Percentiles rank a stretch among this genome's conserved stretches.
phyloP scores from a whole-genome alignment of 2,329 filamentous ascomycete species.

The Pseudocercospora cruenta region DNA sequence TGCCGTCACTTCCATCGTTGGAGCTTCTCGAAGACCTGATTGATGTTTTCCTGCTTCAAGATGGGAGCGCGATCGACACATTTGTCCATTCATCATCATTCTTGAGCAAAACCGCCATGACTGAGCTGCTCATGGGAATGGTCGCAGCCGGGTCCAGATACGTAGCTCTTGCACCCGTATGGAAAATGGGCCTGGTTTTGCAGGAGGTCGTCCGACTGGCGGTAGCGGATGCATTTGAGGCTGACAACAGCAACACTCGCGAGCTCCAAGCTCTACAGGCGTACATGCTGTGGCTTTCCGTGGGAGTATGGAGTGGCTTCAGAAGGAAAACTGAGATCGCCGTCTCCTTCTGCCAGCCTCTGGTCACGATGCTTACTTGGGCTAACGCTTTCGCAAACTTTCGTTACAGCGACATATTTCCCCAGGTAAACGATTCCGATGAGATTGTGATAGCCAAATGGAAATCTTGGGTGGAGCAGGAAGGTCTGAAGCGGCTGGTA shows the following conservation, averaged over 20 bases:
- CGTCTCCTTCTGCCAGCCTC: constrained; percentile 57
- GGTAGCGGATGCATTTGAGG: constrained; percentile 46
- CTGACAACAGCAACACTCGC: constrained; percentile 52
- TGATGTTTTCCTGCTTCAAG: constrained; percentile 60
- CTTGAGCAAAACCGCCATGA: constrained; percentile 55
- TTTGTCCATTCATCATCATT: constrained; percentile 66
- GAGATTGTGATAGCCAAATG: constrained; percentile 64
- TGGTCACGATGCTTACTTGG: constrained; percentile 53
- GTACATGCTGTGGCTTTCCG: constrained; percentile 51
- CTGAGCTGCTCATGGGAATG: constrained; percentile 61
- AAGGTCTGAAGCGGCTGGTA: constrained; percentile 68
- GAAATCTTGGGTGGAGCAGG: constrained; percentile 63
- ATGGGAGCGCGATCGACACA: constrained; percentile 57
- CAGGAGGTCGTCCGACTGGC: constrained; percentile 51
- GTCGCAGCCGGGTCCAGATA: constrained; percentile 61
- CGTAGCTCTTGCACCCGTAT: constrained; percentile 59
- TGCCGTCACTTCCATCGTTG: constrained; percentile 63
- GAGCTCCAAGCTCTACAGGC: constrained; percentile 55
- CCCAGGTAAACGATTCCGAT: constrained; percentile 58
- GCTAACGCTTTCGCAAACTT: constrained; percentile 30
- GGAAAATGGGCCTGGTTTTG: constrained; percentile 60
- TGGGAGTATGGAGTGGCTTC: constrained; percentile 62
- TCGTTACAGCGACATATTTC: constrained; percentile 45
- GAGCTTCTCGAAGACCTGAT: constrained; percentile 63
- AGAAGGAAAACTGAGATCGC: constrained; percentile 61